Base-by-base conservation (phyloP, 1,284 basidiomycete species). In the Trichosporon inkin region DNA sequence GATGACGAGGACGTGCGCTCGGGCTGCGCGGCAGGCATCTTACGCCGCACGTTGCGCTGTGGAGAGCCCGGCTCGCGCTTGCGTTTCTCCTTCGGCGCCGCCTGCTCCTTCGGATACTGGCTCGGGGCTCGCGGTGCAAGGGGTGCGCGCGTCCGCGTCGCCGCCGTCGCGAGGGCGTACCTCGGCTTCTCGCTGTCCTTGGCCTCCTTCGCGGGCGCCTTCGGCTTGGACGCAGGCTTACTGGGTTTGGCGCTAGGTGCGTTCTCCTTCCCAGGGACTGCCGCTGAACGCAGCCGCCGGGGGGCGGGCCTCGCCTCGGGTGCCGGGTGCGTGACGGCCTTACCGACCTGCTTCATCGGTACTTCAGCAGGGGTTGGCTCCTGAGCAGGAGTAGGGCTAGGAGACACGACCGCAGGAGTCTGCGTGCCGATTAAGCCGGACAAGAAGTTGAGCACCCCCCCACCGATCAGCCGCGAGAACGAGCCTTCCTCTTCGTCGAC, bases 371-470 rank as follows among this genome's bases (percentile, higher is more conserved):
- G 11, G 7, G 44, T 6, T 14, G 44, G n/a, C 14, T 6, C 44
- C 10, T 22, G 24, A 7, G 24, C 44, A 7, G 28, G 14, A 8
- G 11, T 14, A 6, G 41, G 19, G 40, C 19, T 13, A 16, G 41
- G 44, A 28, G 44, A 6, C 16, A 19, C 10, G 20, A 19, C 13
- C 10, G 14, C 10, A 11, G 52, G n/a, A 11, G 53, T n/a, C 1
- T 36, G 37, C 20, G 37, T 16, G 11, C 41, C 34, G 22, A 57
- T 24, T 13, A 57, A 32, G n/a, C 56, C 24, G 1, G 56, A 28
- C 20, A 57, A 16, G 44, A 57, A 52, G 16, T 47, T 47, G 3
- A 57, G 22, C 22, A 57, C 17, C 22, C 56, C 56, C 10, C 44
- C 47, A 5, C 36, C 44, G 16, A 49, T 17, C 2, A 22, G 13